Evolutionary conservation across 2,329 filamentous ascomycete genomes (phyloP).

Genomic region (Diaporthe ilicicola): DNA sequence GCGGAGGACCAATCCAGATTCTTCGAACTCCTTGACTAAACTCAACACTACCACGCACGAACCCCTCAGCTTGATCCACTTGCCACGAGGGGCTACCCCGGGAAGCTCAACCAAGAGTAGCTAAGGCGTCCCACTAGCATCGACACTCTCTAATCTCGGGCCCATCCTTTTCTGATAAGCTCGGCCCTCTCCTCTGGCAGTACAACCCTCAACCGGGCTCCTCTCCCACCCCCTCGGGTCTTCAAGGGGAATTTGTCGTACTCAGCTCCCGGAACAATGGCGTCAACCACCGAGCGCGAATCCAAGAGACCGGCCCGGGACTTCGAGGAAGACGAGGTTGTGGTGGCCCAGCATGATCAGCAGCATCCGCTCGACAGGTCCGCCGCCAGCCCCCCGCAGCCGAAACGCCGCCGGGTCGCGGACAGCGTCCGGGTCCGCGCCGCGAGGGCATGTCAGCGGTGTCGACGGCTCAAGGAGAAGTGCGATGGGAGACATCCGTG

Average conservation of each 20-base stretch:
- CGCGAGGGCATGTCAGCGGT: conserved; percentile 31
- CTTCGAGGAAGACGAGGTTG: conserved; percentile 10
- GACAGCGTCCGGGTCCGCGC: conserved; percentile 31
- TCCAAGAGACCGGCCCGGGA: conserved; percentile 24
- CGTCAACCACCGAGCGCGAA: conserved; percentile 11
- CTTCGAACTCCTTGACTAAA: background rate
- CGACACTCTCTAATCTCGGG: conserved; percentile 23
- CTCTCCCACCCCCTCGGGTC: background rate
- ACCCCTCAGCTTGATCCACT: conserved; percentile 23
- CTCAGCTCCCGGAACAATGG: background rate
- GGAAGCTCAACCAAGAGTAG: too few species aligned
- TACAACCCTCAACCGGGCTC: background rate
- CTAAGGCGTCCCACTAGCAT: conserved; percentile 9
- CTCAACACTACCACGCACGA: background rate
- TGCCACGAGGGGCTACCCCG: conserved; percentile 31
- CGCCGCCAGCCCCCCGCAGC: conserved; percentile 21
- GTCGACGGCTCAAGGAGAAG: conserved; percentile 37
- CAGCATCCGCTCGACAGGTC: background rate
- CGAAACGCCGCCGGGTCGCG: conserved; percentile 31
- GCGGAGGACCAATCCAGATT: background rate
- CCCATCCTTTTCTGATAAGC: conserved; percentile 12
- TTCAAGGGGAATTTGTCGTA: background rate
- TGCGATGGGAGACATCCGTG: conserved; percentile 36
- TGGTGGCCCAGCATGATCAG: background rate
- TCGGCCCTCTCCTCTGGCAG: background rate